These are phyloP conservation scores for Chalara sp. DNA, from an alignment of 2,329 filamentous ascomycete genomes.

Conservation along the genomic window DNA sequence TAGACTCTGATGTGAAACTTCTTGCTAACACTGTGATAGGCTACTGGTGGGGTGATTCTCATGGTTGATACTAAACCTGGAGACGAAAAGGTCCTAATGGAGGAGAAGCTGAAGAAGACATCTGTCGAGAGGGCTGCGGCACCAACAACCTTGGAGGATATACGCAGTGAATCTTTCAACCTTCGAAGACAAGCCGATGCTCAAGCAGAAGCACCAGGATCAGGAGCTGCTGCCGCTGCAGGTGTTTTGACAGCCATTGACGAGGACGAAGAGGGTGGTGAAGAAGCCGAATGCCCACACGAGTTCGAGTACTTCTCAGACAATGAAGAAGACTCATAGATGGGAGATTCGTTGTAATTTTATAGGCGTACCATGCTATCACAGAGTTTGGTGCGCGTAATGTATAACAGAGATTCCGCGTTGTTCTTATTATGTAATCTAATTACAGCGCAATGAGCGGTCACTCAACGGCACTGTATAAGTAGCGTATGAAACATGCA, in stretches of 20 bases:
- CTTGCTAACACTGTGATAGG: constrained; percentile 48
- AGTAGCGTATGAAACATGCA: no score
- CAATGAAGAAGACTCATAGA: constrained; percentile 20
- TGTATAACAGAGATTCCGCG: no score
- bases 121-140: constrained; percentile 53
- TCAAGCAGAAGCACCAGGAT: constrained; percentile 17
- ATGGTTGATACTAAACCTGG: constrained; percentile 76
- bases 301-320: constrained; percentile 73
- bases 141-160: constrained; percentile 23
- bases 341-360: neutral
- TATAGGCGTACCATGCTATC: neutral
- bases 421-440: no score
- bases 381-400: no score
- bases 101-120: constrained; percentile 86
- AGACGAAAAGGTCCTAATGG: constrained; percentile 73
- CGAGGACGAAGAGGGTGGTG: constrained; percentile 69
- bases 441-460: no score
- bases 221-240: constrained; percentile 63
- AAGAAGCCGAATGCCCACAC: constrained; percentile 62
- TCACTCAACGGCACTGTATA: no score
- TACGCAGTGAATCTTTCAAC: constrained; percentile 26
- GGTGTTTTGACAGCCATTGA: constrained; percentile 82
- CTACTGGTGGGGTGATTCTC: constrained; percentile 90
- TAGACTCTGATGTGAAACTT: neutral
- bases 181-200: constrained; percentile 35